phyloP scores from a whole-genome alignment of 2,329 filamentous ascomycete species.

The Colletotrichum liaoningense region DNA sequence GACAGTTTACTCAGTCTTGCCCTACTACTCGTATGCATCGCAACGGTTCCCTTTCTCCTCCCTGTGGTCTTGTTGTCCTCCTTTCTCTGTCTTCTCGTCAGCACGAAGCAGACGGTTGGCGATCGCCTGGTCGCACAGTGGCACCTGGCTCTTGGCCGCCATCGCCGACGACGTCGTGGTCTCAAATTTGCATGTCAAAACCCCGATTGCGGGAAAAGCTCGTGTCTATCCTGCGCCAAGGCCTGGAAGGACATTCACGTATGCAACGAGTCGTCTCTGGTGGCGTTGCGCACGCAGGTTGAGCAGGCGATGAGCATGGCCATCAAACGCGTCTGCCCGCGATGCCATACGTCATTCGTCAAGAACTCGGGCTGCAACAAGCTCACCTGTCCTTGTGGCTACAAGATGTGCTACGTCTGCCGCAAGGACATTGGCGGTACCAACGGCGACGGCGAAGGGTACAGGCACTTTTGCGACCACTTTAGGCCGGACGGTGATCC shows the following conservation, averaged over 20 bases:
- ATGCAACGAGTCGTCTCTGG: slow-evolving; percentile 86
- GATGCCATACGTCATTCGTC: slow-evolving; percentile 91
- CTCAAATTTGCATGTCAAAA: slow-evolving; percentile 83
- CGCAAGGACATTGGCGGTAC: slow-evolving; percentile 75
- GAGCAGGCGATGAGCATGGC: slow-evolving; percentile 94
- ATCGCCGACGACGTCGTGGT: slow-evolving; percentile 77
- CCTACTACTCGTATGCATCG: slow-evolving; percentile 64
- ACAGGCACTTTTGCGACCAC: slow-evolving; percentile 95
- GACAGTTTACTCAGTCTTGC: slow-evolving; percentile 60
- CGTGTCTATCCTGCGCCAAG: slow-evolving; percentile 86
- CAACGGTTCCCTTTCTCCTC: slow-evolving; percentile 67
- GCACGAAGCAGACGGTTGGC: slow-evolving; percentile 55
- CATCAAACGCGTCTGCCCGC: slow-evolving; percentile 93
- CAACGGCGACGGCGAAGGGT: slow-evolving; percentile 71
- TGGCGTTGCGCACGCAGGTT: slow-evolving; percentile 87
- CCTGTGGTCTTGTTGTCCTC: slow-evolving; percentile 61
- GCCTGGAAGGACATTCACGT: slow-evolving; percentile 89
- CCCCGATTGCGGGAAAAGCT: slow-evolving; percentile 73
- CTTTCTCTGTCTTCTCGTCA: slow-evolving; percentile 56
- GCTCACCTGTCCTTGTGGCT: slow-evolving; percentile 93
- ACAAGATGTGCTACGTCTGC: slow-evolving; percentile 98
- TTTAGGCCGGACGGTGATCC: slow-evolving; percentile 84
- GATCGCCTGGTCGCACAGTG: slow-evolving; percentile 60
- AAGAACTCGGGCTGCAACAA: slow-evolving; percentile 97
- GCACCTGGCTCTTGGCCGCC: slow-evolving; percentile 70